A percentile compares a stretch with the other conserved stretches of the same genome.
These are phyloP conservation scores for Suillus brevipes DNA, from an alignment of 768 basidiomycete species.

Conservation along the genomic window DNA sequence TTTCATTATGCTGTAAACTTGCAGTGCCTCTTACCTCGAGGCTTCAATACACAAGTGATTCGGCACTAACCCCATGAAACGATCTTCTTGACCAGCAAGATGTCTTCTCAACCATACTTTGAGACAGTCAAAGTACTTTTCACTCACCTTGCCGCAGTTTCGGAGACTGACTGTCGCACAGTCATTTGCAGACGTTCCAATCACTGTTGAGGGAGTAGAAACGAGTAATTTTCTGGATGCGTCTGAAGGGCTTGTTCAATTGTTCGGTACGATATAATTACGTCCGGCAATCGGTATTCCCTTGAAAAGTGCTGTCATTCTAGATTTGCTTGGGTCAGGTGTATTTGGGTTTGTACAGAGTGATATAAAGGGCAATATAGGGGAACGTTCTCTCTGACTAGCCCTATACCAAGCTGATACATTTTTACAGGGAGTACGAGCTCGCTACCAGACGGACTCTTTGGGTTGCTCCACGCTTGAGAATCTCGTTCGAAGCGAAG, in stretches of 20 bases:
- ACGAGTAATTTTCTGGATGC: conserved; percentile 82
- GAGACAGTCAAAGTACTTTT: conserved; percentile 62
- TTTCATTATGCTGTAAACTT: conserved; percentile 4
- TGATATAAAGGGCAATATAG: conserved; percentile 68
- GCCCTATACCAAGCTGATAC: conserved; percentile 12
- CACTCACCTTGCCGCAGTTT: not conserved
- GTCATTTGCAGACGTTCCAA: conserved; percentile 86
- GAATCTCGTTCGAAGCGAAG: conserved; percentile 55
- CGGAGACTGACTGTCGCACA: conserved; percentile 31
- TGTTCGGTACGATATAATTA: conserved; percentile 57
- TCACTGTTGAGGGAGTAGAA: conserved; percentile 77
- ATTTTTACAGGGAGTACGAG: conserved; percentile 62
- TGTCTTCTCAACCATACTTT: conserved; percentile 53
- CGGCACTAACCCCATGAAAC: conserved; percentile 8
- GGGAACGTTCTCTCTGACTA: conserved; percentile 39
- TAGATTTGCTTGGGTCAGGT: conserved; percentile 67
- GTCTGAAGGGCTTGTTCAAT: conserved; percentile 76
- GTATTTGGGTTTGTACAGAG: conserved; percentile 75
- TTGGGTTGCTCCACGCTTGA: conserved; percentile 58
- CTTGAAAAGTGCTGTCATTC: conserved; percentile 12
- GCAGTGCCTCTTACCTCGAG: conserved; percentile 33
- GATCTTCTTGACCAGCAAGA: conserved; percentile 16
- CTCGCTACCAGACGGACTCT: conserved; percentile 44
- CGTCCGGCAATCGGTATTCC: conserved; percentile 11
- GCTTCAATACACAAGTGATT: conserved; percentile 18